These are phyloP conservation scores for Rhodotorula sphaerocarpa DNA, from an alignment of 768 basidiomycete species.

Conservation along the genomic window DNA sequence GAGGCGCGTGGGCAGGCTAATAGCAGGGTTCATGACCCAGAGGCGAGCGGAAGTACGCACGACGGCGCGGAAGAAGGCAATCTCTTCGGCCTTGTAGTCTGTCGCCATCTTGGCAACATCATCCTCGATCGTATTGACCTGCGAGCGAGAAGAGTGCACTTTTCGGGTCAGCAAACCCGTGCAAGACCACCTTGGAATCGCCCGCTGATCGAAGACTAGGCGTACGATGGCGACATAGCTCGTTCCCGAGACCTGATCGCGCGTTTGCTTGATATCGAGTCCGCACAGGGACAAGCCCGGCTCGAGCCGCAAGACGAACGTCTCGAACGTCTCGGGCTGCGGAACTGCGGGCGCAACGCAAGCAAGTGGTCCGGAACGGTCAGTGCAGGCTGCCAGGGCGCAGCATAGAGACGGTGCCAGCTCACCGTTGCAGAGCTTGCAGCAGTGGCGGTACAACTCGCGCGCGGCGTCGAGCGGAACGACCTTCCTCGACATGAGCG, in stretches of 20 bases:
- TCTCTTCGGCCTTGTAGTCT: constrained; percentile 68
- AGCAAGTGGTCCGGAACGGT: background rate
- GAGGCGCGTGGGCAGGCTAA: background rate
- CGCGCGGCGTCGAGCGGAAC: constrained; percentile 60
- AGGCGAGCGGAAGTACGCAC: constrained; percentile 50
- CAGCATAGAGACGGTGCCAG: background rate
- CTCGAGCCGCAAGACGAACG: constrained; percentile 58
- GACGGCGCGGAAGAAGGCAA: constrained; percentile 72
- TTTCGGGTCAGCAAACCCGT: background rate
- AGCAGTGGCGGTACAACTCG: constrained; percentile 59
- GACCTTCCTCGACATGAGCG: constrained; percentile 61
- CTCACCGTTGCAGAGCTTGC: constrained; percentile 61
- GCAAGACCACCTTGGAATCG: background rate
- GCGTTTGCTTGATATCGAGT: constrained; percentile 59
- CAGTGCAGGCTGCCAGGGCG: no score
- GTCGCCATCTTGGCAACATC: constrained; percentile 76
- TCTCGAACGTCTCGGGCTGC: constrained; percentile 52
- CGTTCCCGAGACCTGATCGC: constrained; percentile 59
- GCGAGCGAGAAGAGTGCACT: background rate
- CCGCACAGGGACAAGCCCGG: constrained; percentile 58
- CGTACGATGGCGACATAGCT: constrained; percentile 60
- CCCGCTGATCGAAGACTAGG: no score
- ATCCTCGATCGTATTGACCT: constrained; percentile 77
- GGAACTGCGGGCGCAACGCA: constrained; percentile 7
- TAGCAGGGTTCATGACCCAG: no score